Evolutionary conservation across 225 moss, liverwort and hornwort genomes (phyloP), one percentile per base, ranked within the genome.

Genomic region (Physcomitrium patens): DNA sequence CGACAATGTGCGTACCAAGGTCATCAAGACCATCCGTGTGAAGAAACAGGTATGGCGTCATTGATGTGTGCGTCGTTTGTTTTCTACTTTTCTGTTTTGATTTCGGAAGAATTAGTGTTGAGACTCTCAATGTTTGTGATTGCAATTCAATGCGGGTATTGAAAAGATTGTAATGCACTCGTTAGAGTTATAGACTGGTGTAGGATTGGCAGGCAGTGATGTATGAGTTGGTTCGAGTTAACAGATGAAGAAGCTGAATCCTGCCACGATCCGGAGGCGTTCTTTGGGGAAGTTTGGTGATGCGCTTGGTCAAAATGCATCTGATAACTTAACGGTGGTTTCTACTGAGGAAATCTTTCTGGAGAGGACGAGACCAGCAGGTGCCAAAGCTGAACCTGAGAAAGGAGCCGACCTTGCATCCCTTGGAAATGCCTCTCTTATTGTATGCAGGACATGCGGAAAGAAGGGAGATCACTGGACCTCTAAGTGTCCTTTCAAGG

Each of bases 381-480:
- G 89, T 17, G 55, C 81, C 0, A 86, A 83, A 72, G 70, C 81
- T 8, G 84, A 86, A 57, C 83, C 81, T 1, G 89, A 89, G 79
- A 89, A 86, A 65, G 82, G 79, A 1, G 81, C 86, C 5, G 86
- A 89, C 70, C 80, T 89, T 13, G 84, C 86, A 15, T 77, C 76
- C 22, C 83, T 89, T 48, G 86, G 89, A 27, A 89, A 89, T 23
- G 81, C 89, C 0, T 86, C 89, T 1, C 89, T 89, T 3, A 89
- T 89, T 59, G 84, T 89, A 10, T 89, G 89, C 20, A 84, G 89
- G 75, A 89, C 89, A n/a, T 89, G 89, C 70, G 89, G 86, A 19
- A 89, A 89, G 86, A 89, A 89, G 68, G 86, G 89, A 63, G 86
- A 89, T 76, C 89, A 89, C 66, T 89, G 89, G 89, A 89, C 89